Percentiles rank a stretch among this genome's conserved stretches.
Evolutionary conservation across 2,329 filamentous ascomycete species (phyloP).

Genomic region (Penicillium sp.): DNA sequence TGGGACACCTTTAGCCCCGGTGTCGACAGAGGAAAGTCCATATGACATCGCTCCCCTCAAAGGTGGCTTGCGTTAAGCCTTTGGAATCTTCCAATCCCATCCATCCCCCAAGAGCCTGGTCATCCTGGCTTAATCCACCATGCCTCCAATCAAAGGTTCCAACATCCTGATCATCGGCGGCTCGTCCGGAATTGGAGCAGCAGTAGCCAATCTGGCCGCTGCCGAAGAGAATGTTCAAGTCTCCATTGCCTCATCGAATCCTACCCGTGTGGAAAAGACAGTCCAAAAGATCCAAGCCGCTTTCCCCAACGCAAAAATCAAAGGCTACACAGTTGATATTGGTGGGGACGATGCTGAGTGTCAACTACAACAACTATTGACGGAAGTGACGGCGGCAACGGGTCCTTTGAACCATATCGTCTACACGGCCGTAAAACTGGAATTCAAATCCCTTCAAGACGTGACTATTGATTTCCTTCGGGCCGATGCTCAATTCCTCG

Average conservation of each 20-base stretch:
- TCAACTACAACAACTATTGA: not conserved
- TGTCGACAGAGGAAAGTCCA: not conserved
- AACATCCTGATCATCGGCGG: slow-evolving; percentile 3
- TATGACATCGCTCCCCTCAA: not conserved
- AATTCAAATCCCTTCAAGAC: slow-evolving; percentile 3
- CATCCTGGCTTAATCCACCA: slow-evolving; percentile 1
- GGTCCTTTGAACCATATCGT: slow-evolving; percentile 1
- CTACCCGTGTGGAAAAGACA: slow-evolving; percentile 3
- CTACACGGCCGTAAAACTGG: not conserved
- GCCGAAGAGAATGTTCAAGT: slow-evolving; percentile 1
- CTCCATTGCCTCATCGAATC: slow-evolving; percentile 6
- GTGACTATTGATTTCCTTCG: slow-evolving; percentile 7
- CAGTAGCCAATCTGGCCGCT: slow-evolving; percentile 1
- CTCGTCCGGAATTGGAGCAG: slow-evolving; percentile 4
- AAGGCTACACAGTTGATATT: slow-evolving; percentile 3
- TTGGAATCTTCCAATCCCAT: not conserved
- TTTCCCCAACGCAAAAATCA: not conserved
- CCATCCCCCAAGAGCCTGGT: not conserved
- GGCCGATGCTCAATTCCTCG: slow-evolving; percentile 8
- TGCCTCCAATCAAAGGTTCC: slow-evolving; percentile 4
- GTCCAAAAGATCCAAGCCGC: slow-evolving; percentile 1
- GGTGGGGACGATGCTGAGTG: slow-evolving; percentile 2
- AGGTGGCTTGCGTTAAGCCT: slow-evolving; percentile 1
- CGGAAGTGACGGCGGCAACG: slow-evolving; percentile 2
- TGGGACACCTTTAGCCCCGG: not conserved